A percentile compares a stretch with the other conserved stretches of the same genome.
Conservation (phyloP, 768 basidiomycete species). For the Tricholoma flavovirens region DNA sequence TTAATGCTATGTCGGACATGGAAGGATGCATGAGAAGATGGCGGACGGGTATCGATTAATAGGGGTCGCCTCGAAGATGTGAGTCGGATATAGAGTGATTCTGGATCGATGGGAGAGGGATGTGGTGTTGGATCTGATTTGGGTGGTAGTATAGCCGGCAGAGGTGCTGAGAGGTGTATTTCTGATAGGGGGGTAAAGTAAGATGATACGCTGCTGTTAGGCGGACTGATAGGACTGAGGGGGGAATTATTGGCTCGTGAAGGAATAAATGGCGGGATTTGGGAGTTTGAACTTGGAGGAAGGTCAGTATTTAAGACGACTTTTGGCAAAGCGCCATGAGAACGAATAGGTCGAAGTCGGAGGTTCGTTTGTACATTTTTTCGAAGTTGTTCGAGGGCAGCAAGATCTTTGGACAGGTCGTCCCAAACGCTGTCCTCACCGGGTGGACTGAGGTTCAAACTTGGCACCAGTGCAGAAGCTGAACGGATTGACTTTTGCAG, state of each 20-base stretch:
- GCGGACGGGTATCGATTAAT: conserved; percentile 78
- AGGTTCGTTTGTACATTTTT: conserved; percentile 73
- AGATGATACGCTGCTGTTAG: conserved; percentile 35
- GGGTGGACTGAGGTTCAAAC: conserved; percentile 24
- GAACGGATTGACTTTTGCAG: conserved; percentile 30
- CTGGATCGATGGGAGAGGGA: conserved; percentile 38
- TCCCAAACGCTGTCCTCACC: conserved; percentile 39
- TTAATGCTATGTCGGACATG: conserved; percentile 73
- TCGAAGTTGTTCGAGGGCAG: conserved; percentile 61
- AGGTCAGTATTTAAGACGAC: conserved; percentile 25
- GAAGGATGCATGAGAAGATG: conserved; percentile 54
- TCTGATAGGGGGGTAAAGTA: conserved; percentile 50
- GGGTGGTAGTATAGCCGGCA: conserved; percentile 23
- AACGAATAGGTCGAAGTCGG: conserved; percentile 70
- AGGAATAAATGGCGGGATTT: conserved; percentile 15
- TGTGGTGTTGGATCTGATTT: conserved; percentile 16
- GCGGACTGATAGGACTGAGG: conserved; percentile 39
- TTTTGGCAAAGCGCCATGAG: conserved; percentile 47
- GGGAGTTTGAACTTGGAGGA: conserved; percentile 23
- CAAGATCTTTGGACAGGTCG: conserved; percentile 64
- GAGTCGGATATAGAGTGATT: conserved; percentile 43
- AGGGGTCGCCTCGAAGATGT: conserved; percentile 51
- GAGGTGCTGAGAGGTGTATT: conserved; percentile 19
- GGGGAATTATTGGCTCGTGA: conserved; percentile 23
- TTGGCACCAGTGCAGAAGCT: conserved; percentile 29